These are phyloP conservation scores for Aspergillus spinulosporus DNA, from an alignment of 2,329 filamentous ascomycete genomes.

Conservation along the genomic window DNA sequence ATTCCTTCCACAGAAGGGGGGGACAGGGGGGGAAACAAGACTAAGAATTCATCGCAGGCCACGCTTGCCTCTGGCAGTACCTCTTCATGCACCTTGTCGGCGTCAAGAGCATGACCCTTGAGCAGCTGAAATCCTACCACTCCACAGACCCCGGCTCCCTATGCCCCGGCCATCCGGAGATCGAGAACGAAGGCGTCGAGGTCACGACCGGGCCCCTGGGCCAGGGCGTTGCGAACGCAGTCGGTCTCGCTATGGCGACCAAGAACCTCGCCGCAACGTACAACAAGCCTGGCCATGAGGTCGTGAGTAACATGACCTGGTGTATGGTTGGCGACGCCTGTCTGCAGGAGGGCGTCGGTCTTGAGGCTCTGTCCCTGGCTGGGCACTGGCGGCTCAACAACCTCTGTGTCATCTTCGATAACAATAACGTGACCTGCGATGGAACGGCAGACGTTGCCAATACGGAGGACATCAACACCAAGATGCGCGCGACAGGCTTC, in stretches of 20 bases:
- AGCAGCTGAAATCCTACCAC: conserved; percentile 59
- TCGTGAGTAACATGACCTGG: conserved; percentile 54
- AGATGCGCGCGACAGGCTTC: conserved; percentile 60
- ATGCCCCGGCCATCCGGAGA: conserved; percentile 52
- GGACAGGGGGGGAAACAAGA: no score
- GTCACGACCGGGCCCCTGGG: conserved; percentile 60
- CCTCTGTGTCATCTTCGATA: conserved; percentile 60
- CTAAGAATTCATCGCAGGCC: conserved; percentile 34
- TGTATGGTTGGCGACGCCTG: conserved; percentile 62
- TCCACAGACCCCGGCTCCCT: conserved; percentile 50
- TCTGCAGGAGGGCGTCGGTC: conserved; percentile 58
- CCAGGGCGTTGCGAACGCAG: conserved; percentile 59
- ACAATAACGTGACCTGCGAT: conserved; percentile 62
- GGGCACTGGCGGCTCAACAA: conserved; percentile 51
- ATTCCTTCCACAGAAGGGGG: neutral
- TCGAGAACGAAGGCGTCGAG: conserved; percentile 46
- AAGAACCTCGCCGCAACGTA: conserved; percentile 55
- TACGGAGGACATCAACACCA: conserved; percentile 58
- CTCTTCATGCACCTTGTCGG: conserved; percentile 55
- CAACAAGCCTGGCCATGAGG: conserved; percentile 46
- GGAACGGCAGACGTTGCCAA: conserved; percentile 56
- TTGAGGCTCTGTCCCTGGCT: conserved; percentile 56
- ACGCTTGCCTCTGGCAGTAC: conserved; percentile 58
- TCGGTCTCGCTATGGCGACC: conserved; percentile 57
- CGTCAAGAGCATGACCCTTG: conserved; percentile 57